Percentiles rank a stretch among this genome's conserved stretches.
Conservation (phyloP, 352 stramenopile genomes). For the Phytophthora ramorum region DNA sequence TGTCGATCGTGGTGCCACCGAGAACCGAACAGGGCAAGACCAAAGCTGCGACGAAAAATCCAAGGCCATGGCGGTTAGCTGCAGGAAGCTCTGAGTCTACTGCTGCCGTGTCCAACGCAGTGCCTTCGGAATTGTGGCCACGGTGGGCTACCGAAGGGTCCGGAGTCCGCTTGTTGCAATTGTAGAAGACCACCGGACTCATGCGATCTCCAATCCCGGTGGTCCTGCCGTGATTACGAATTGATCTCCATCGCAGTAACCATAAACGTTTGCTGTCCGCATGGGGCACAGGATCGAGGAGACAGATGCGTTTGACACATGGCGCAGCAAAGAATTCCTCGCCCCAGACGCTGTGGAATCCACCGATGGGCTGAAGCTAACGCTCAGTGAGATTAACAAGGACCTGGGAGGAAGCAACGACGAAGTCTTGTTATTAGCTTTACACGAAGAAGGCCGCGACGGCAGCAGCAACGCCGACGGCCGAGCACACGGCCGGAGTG, state of each 20-base stretch:
- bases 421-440: conserved; percentile 1
- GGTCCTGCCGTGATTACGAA: conserved; percentile 10
- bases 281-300: conserved; percentile 1
- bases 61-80: neutral
- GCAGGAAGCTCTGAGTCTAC: neutral
- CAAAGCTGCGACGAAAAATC: conserved; percentile 11
- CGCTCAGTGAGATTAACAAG: neutral
- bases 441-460: conserved; percentile 31
- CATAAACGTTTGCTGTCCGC: conserved; percentile 30
- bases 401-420: neutral
- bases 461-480: conserved; percentile 16
- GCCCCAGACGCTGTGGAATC: too few species aligned
- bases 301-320: too few species aligned
- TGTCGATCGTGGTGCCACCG: neutral
- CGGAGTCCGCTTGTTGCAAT: neutral
- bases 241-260: neutral
- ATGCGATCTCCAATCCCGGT: conserved; percentile 12
- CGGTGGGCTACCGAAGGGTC: conserved; percentile 13
- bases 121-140: conserved; percentile 7
- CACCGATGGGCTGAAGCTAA: too few species aligned
- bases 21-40: neutral
- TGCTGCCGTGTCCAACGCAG: conserved; percentile 18
- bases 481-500: conserved; percentile 27
- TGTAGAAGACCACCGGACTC: conserved; percentile 23
- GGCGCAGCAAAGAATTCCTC: too few species aligned